Evolutionary conservation across 2,329 filamentous ascomycete genomes (phyloP).

Genomic region (Xylariaceae sp.): DNA sequence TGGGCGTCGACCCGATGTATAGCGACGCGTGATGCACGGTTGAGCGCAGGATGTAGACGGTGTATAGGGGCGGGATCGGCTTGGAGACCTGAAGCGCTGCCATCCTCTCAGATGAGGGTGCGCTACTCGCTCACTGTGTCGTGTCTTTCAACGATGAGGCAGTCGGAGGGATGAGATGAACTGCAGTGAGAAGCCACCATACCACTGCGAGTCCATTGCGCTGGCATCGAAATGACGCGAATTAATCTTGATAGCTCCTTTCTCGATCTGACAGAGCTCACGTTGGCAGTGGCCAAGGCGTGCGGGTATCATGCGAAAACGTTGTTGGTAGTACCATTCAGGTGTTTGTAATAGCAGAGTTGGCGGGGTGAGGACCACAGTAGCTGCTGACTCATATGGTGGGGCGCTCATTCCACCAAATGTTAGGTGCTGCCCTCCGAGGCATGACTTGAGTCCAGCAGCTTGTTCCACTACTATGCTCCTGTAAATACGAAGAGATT

Average conservation of each 20-base stretch:
- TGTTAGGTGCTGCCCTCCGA: too few relatives aligned
- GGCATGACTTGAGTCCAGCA: too few relatives aligned
- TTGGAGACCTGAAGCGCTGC: slow-evolving; percentile 32
- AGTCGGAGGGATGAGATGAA: too few relatives aligned
- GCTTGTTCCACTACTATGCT: too few relatives aligned
- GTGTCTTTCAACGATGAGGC: not conserved
- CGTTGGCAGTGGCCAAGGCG: too few relatives aligned
- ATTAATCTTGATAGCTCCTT: too few relatives aligned
- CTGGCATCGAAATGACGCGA: too few relatives aligned
- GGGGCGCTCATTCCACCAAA: too few relatives aligned
- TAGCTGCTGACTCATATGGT: not conserved
- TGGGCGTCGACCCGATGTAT: slow-evolving; percentile 90
- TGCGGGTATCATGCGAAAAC: too few relatives aligned
- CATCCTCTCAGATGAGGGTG: slow-evolving; percentile 28
- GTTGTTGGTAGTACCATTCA: too few relatives aligned
- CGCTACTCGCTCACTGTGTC: not conserved
- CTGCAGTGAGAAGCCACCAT: slow-evolving; percentile 4
- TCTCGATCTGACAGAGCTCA: too few relatives aligned
- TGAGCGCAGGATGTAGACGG: slow-evolving; percentile 87
- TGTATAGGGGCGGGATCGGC: slow-evolving; percentile 83
- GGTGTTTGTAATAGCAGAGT: not conserved
- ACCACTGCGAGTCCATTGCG: not conserved
- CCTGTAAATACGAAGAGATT: too few relatives aligned
- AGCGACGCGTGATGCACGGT: slow-evolving; percentile 66
- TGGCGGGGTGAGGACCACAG: slow-evolving; percentile 1